Base-by-base conservation (phyloP, 257 asterid genomes). In the Solanum bulbocastanum region DNA sequence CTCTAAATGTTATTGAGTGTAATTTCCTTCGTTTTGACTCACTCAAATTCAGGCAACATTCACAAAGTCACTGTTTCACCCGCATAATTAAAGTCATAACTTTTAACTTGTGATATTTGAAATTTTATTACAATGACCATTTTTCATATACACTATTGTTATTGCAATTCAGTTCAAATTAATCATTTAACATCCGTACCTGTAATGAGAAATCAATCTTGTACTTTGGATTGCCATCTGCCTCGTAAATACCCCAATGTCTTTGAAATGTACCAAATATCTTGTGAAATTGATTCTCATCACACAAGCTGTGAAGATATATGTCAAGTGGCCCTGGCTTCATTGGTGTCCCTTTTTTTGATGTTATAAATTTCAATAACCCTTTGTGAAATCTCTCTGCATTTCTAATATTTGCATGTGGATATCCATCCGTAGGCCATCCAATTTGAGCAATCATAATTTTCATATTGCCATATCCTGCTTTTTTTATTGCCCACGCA, bases 351-450 rank as follows among this genome's bases (percentile, higher is more conserved):
- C 95, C 96, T 25, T 73, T 89, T 8, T 90, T 90, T 23, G 89
- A 44, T 36, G 85, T 87, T 32, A 89, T 44, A 68, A 30, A 90
- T 32, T 91, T 92, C 18, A 94, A 36, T 3, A 94, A 69, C 2
- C 84, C 89, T 7, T 83, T 83, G 33, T 87, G 92, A 52, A 93
- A 94, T 11, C 90, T 86, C 87, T 91, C 90, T 0, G 96, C 96
- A 16, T 89, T 62, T 3, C 5, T 0, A 8, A 13, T 1, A 35
- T 40, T 91, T 2, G 93, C 95, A 4, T 89, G 83, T 18, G 46
- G 44, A 52, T n/a, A 42, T 8, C 95, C 94, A 18, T 93, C 95
- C 0, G 98, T 93, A 3, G 98, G 96, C 96, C 97, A 95, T 13
- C 98, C 97, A 23, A 95, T 88, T 65, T 91, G 90, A n/a, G 92